Conservation (phyloP, 768 basidiomycete genomes). For the Podaxis sp. region DNA sequence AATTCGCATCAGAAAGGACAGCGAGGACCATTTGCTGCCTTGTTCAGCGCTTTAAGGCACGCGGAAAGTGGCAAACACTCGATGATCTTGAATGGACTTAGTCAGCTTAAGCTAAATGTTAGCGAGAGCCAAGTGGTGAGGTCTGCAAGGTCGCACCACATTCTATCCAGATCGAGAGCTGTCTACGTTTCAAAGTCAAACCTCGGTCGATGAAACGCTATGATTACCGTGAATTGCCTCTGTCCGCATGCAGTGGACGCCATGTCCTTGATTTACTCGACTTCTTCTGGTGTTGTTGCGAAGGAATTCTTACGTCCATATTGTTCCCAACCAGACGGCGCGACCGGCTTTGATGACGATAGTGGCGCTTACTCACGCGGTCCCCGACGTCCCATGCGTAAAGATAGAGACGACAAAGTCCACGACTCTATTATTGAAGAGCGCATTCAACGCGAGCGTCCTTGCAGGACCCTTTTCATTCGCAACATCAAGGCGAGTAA, state of each 20-base stretch:
- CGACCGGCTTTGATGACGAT: conserved; percentile 56
- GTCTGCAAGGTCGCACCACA: conserved; percentile 4
- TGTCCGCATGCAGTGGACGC: conserved; percentile 42
- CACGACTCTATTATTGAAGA: conserved; percentile 93
- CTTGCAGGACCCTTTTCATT: conserved; percentile 94
- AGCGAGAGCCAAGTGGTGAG: conserved; percentile 40
- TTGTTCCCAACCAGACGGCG: conserved; percentile 63
- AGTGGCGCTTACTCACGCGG: conserved; percentile 39
- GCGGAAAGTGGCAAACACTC: conserved; percentile 39
- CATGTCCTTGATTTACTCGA: conserved; percentile 46
- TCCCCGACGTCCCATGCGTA: conserved; percentile 50
- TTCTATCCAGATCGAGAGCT: conserved; percentile 12
- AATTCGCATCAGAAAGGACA: conserved; percentile 40
- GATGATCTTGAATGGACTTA: conserved; percentile 22
- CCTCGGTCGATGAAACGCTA: conserved; percentile 24
- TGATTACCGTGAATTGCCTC: conserved; percentile 32
- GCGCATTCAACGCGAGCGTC: conserved; percentile 89
- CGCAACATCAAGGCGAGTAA: conserved; percentile 94
- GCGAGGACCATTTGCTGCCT: conserved; percentile 32
- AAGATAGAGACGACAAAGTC: conserved; percentile 85
- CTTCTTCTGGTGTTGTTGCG: conserved; percentile 36
- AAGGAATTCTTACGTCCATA: conserved; percentile 49
- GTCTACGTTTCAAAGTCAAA: conserved; percentile 15
- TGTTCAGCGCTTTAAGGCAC: conserved; percentile 51
- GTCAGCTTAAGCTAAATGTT: conserved; percentile 49